Percentiles rank a stretch among this genome's conserved stretches.
Conservation (phyloP, 2,329 filamentous ascomycete species). For the Colletotrichum echinochloae region DNA sequence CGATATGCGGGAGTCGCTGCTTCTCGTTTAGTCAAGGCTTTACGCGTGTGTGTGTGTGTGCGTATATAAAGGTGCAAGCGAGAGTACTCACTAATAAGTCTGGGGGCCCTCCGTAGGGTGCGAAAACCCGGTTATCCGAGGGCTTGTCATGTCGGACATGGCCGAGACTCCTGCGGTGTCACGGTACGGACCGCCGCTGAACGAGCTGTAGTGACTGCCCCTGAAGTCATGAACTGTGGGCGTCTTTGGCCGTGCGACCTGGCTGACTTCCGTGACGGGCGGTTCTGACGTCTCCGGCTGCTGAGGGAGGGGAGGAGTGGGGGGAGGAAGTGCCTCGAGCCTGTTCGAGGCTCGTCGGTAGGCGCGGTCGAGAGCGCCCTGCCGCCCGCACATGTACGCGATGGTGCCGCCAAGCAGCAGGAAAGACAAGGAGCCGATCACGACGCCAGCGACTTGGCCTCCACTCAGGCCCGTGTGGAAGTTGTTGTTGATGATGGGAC, state of each 20-base stretch:
- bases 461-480: conserved; percentile 43
- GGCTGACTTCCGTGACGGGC: conserved; percentile 30
- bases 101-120: conserved; percentile 21
- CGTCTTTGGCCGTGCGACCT: conserved; percentile 44
- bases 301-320: neutral
- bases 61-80: neutral
- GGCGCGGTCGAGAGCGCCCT: conserved; percentile 52
- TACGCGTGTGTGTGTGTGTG: too few species aligned
- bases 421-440: conserved; percentile 62
- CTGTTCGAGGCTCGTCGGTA: conserved; percentile 47
- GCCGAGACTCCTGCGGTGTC: conserved; percentile 6
- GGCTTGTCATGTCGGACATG: conserved; percentile 39
- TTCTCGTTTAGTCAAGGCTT: neutral
- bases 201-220: conserved; percentile 43
- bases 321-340: neutral
- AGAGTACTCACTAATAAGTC: conserved; percentile 48
- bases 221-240: conserved; percentile 46
- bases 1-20: conserved; percentile 21
- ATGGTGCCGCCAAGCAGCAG: conserved; percentile 58
- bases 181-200: conserved; percentile 42
- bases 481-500: conserved; percentile 33
- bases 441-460: conserved; percentile 71
- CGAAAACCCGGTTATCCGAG: conserved; percentile 18
- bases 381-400: conserved; percentile 61
- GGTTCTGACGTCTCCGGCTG: neutral